Conservation (phyloP, 1,139 yeast genomes). For the Nematodospora anomalae region DNA sequence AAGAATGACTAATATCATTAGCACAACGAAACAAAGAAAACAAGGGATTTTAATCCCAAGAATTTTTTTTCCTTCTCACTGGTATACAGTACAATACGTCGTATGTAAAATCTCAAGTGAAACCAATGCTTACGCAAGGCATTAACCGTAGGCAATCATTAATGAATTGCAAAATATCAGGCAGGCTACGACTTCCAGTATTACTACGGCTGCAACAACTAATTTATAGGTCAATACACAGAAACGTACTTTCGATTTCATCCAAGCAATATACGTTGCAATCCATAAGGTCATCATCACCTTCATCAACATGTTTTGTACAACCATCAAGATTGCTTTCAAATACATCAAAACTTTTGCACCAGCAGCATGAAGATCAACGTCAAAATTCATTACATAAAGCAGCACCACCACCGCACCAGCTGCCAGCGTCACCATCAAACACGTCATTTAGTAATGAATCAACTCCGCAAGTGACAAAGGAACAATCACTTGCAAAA, state of each 20-base stretch:
- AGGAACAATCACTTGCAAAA: constrained; percentile 53
- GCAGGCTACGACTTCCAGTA: no score
- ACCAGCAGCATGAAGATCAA: neutral
- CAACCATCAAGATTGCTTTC: neutral
- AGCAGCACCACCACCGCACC: neutral
- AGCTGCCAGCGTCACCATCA: neutral
- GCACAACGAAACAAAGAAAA: no score
- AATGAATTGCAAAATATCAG: neutral
- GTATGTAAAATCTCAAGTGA: no score
- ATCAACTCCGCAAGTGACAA: constrained; percentile 19
- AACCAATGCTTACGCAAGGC: no score
- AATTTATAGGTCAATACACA: neutral
- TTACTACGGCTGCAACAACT: neutral
- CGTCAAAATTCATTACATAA: neutral
- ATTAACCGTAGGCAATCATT: neutral
- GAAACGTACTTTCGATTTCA: neutral
- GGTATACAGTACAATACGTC: no score
- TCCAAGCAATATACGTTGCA: neutral
- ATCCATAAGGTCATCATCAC: neutral
- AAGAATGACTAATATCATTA: no score
- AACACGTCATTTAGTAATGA: neutral
- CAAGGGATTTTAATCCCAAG: no score
- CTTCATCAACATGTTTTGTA: neutral
- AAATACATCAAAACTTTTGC: neutral
- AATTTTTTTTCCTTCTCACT: no score